Evolutionary conservation across 2,329 filamentous ascomycete genomes (phyloP).

Genomic region (Epichloe glyceriae): DNA sequence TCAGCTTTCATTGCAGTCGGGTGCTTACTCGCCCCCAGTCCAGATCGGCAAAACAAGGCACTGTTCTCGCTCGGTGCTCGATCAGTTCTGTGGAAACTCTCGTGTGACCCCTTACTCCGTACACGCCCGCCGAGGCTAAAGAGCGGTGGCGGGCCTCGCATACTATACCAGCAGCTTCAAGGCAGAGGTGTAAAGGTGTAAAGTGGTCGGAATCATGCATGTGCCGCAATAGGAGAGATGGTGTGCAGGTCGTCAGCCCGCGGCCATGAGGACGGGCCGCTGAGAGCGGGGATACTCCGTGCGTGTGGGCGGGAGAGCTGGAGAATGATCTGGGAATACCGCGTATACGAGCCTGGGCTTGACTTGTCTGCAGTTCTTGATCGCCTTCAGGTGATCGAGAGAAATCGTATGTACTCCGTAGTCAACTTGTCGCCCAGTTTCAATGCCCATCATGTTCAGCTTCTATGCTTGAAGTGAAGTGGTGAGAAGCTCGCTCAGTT

Average conservation of each 20-base stretch:
- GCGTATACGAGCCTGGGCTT: no score
- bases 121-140: background rate
- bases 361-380: no score
- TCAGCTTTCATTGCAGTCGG: background rate
- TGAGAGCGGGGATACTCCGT: background rate
- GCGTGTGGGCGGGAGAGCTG: background rate
- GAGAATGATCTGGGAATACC: no score
- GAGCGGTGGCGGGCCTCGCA: background rate
- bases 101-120: background rate
- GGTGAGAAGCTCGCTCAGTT: no score
- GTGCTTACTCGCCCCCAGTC: background rate
- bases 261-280: constrained; percentile 3
- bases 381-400: no score
- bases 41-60: background rate
- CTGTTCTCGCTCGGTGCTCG: no score
- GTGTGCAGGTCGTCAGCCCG: constrained; percentile 2
- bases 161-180: no score
- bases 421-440: no score
- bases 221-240: background rate
- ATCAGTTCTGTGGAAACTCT: background rate
- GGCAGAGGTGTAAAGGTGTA: no score
- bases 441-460: no score
- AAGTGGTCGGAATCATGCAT: background rate
- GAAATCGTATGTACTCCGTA: no score
- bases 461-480: no score